Base-by-base conservation (phyloP, 169 alveolate species). In the Plasmodium vinckei region DNA sequence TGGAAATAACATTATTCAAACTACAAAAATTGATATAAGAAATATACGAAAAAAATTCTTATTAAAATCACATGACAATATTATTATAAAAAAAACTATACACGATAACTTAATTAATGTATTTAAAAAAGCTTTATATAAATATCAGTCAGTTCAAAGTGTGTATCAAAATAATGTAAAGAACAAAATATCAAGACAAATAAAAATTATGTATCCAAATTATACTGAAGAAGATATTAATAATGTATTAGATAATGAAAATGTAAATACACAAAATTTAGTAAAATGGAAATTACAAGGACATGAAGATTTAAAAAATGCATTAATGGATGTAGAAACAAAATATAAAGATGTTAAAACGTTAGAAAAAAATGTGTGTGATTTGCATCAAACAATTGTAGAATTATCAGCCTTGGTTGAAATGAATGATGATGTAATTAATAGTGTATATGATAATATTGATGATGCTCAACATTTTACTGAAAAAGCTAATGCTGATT, bases 201-300 rank as follows among this genome's bases (percentile, higher is more conserved):
- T 79, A 51, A 79, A 79, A 67, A 79, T 79, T 67, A 79, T 79
- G 39, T 79, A 79, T 49, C 89, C 89, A 13, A 13, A 79, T 21
- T 79, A 79, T 57, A 79, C 44, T 21, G 89, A 79, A 5, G 89
- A 79, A 25, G 84, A 79, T 79, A 65, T 79, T n/a, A 67, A 46
- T 79, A 25, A 27, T 79, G 71, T 79, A 44, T 60, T 79, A 56
- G 68, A 79, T 54, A 59, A 79, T 79, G 89, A 79, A 21, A 71
- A 79, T 79, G 56, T 79, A 33, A 79, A 56, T 67, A 79, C 89
- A 44, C 89, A 79, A 44, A 79, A 65, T 61, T 25, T 79, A 67
- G 89, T 79, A 46, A 64, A 67, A 10, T 79, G 89, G 89, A 79
- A 79, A 79, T 19, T 79, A 67, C 89, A 79, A 79, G 89, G 89